Conservation (phyloP, 495 filamentous ascomycete species). For the Cryomyces minteri region DNA sequence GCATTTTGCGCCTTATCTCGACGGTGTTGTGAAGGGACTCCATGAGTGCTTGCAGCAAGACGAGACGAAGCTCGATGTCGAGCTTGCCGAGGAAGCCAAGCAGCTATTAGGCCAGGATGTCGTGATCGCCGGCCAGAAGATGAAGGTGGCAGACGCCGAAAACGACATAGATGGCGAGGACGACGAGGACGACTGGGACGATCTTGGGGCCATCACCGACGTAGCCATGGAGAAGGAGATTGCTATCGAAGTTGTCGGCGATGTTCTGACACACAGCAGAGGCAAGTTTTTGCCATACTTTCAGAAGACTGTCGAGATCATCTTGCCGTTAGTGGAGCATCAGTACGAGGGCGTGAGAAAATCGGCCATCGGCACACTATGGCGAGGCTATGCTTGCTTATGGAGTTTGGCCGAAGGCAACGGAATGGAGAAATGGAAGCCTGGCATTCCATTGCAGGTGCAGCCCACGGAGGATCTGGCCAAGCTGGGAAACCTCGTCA, state of each 20-base stretch:
- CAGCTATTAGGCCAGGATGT: slow-evolving; percentile 64
- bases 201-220: slow-evolving; percentile 60
- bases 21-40: slow-evolving; percentile 68
- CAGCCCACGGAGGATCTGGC: slow-evolving; percentile 55
- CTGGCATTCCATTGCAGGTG: slow-evolving; percentile 68
- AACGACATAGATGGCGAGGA: slow-evolving; percentile 19
- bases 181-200: slow-evolving; percentile 65
- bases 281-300: slow-evolving; percentile 68
- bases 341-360: slow-evolving; percentile 86
- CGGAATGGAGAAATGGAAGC: slow-evolving; percentile 65
- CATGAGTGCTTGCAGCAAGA: slow-evolving; percentile 77
- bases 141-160: slow-evolving; percentile 44
- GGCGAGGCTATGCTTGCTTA: slow-evolving; percentile 82
- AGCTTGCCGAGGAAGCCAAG: slow-evolving; percentile 57
- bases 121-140: slow-evolving; percentile 60
- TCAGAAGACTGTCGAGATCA: slow-evolving; percentile 69
- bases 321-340: slow-evolving; percentile 68
- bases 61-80: slow-evolving; percentile 67
- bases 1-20: slow-evolving; percentile 73
- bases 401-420: slow-evolving; percentile 73
- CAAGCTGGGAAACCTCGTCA: slow-evolving; percentile 77
- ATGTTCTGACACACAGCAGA: slow-evolving; percentile 73
- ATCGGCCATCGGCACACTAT: slow-evolving; percentile 73
- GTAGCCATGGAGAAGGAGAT: slow-evolving; percentile 95
- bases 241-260: slow-evolving; percentile 83